Conservation (phyloP, 192 early-diverging fungal species). For the Obelidium mucronatum region DNA sequence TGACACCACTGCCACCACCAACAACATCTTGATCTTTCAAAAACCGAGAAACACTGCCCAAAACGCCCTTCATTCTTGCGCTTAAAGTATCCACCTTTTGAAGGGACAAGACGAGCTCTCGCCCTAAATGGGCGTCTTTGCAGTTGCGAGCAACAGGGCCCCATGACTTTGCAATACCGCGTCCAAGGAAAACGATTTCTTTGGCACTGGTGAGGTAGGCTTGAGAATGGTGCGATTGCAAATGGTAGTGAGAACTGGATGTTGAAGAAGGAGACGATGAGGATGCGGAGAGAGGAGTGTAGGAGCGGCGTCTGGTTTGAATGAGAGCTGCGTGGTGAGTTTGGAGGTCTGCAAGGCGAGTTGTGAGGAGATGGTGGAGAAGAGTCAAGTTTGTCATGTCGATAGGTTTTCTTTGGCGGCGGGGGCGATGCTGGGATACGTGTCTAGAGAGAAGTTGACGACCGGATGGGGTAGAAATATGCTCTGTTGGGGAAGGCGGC, state of each 20-base stretch:
- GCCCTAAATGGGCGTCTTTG: constrained; percentile 4
- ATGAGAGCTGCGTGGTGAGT: constrained; percentile 29
- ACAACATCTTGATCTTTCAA: too few species aligned
- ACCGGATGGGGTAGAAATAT: neutral
- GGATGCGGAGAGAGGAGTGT: neutral
- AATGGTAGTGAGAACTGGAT: too few species aligned
- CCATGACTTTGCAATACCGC: constrained; percentile 37
- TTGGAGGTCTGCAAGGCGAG: constrained; percentile 33
- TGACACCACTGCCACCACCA: constrained; percentile 20
- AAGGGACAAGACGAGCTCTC: constrained; percentile 19
- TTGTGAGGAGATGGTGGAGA: constrained; percentile 38
- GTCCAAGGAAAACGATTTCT: constrained; percentile 37
- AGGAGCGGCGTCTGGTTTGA: neutral
- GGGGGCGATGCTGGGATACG: too few species aligned
- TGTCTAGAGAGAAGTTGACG: neutral
- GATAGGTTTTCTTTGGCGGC: constrained; percentile 34
- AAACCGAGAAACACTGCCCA: constrained; percentile 8
- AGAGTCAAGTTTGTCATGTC: constrained; percentile 45
- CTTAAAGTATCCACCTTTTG: constrained; percentile 25
- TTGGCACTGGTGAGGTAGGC: constrained; percentile 26
- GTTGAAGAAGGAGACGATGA: neutral
- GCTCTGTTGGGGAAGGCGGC: neutral
- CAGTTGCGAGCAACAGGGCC: constrained; percentile 34
- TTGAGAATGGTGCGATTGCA: constrained; percentile 17
- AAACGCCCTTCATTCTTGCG: constrained; percentile 29